Percentiles rank a stretch among this genome's conserved stretches.
Conservation (phyloP, 2,329 filamentous ascomycete species). For the Phialophora expanda region DNA sequence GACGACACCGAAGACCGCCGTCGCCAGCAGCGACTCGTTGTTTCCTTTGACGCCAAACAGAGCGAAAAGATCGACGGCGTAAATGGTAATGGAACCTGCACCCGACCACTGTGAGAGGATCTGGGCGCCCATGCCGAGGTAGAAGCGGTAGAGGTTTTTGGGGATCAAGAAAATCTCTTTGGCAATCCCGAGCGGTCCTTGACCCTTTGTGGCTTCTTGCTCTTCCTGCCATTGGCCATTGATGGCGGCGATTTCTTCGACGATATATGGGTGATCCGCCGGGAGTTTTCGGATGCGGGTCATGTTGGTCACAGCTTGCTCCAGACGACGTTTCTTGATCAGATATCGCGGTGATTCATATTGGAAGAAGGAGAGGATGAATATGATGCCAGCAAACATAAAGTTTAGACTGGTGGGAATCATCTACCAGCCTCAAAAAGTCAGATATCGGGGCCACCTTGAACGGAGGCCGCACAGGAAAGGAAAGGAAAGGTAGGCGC, state of each 20-base stretch:
- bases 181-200: conserved; percentile 64
- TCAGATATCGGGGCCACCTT: too few relatives aligned
- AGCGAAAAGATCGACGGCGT: conserved; percentile 74
- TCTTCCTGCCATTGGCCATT: background rate
- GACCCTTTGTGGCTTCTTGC: conserved; percentile 67
- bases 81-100: conserved; percentile 75
- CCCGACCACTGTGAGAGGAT: conserved; percentile 76
- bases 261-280: conserved; percentile 55
- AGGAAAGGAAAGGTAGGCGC: too few relatives aligned
- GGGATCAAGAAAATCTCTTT: conserved; percentile 43
- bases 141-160: conserved; percentile 74
- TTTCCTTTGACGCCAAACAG: conserved; percentile 72
- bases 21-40: conserved; percentile 70
- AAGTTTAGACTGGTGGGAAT: conserved; percentile 76
- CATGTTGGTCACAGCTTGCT: conserved; percentile 55
- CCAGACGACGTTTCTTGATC: conserved; percentile 66
- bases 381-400: conserved; percentile 76
- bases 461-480: too few relatives aligned
- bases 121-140: conserved; percentile 70
- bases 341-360: conserved; percentile 74
- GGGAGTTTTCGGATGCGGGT: conserved; percentile 64
- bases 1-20: conserved; percentile 62
- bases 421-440: too few relatives aligned
- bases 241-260: background rate
- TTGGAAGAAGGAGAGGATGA: conserved; percentile 70